phyloP scores from a whole-genome alignment of 352 stramenopile genomes.

The Peronospora belbahrii region DNA sequence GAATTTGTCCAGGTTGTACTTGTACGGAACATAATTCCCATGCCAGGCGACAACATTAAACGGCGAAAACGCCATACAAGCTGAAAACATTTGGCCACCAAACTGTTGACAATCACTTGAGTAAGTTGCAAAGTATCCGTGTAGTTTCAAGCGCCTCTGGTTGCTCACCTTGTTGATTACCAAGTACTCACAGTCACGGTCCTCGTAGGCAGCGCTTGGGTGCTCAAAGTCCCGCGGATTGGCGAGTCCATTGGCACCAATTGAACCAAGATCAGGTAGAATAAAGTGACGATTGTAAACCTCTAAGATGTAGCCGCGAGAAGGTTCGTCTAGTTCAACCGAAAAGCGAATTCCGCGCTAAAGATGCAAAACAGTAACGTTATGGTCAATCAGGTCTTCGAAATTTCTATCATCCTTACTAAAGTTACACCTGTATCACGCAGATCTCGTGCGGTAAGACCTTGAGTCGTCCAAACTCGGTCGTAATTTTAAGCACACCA shows the following conservation, averaged over 20 bases:
- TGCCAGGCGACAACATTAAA: constrained; percentile 98
- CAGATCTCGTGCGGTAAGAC: constrained; percentile 89
- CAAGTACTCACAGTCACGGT: constrained; percentile 68
- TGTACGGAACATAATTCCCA: constrained; percentile 96
- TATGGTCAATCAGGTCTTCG: background rate
- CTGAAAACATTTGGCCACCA: constrained; percentile 85
- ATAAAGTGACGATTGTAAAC: constrained; percentile 94
- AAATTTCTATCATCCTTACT: background rate
- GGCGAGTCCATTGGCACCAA: constrained; percentile 93
- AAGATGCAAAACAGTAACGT: background rate
- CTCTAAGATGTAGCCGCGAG: constrained; percentile 93
- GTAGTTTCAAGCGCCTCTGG: background rate
- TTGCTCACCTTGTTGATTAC: constrained; percentile 63
- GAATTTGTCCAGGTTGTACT: constrained; percentile 95
- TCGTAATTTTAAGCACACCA: constrained; percentile 86
- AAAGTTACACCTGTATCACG: constrained; percentile 81
- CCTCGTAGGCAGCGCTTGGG: constrained; percentile 86
- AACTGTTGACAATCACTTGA: constrained; percentile 38
- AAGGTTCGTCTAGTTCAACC: constrained; percentile 76
- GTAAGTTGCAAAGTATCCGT: background rate
- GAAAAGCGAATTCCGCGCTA: constrained; percentile 90
- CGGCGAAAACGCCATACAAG: constrained; percentile 80
- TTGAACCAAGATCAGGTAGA: constrained; percentile 91
- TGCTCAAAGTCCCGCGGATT: constrained; percentile 94
- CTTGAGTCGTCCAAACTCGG: constrained; percentile 88